Conservation (phyloP, 1,284 basidiomycete genomes). For the Fomitopsis schrenkii region DNA sequence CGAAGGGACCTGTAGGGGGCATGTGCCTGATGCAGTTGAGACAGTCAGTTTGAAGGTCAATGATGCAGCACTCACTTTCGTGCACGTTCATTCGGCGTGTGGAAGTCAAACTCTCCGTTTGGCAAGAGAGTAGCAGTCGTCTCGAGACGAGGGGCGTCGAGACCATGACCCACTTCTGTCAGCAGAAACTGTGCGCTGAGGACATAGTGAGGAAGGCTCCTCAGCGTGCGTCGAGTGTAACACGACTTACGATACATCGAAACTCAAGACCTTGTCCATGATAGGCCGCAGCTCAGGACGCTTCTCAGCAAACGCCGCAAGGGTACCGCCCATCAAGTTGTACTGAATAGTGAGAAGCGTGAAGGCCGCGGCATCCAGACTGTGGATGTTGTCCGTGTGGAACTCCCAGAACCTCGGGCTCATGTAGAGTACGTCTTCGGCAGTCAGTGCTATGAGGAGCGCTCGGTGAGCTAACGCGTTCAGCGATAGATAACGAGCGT, state of each 20-base stretch:
- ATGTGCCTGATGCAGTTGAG: constrained; percentile 27
- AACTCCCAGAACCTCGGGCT: constrained; percentile 29
- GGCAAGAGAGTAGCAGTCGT: constrained; percentile 30
- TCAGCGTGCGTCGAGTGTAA: not conserved
- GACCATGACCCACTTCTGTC: constrained; percentile 36
- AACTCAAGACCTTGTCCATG: constrained; percentile 26
- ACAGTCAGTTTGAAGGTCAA: too few relatives aligned
- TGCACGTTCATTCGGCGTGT: constrained; percentile 27
- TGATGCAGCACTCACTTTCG: constrained; percentile 9
- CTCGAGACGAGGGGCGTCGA: constrained; percentile 33
- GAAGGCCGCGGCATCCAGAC: constrained; percentile 28
- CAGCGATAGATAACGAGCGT: not conserved
- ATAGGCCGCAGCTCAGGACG: constrained; percentile 22
- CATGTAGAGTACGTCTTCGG: constrained; percentile 22
- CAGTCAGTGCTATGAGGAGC: constrained; percentile 9
- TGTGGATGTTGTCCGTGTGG: constrained; percentile 27
- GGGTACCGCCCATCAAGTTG: constrained; percentile 34
- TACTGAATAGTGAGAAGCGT: constrained; percentile 34
- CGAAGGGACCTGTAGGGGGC: constrained; percentile 33
- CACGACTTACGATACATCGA: constrained; percentile 19
- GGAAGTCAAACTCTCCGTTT: constrained; percentile 28
- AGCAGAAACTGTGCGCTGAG: constrained; percentile 30
- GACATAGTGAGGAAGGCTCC: too few relatives aligned
- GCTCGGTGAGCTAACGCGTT: not conserved
- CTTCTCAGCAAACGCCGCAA: constrained; percentile 21